Percentiles rank a stretch among this genome's conserved stretches.
Conservation (phyloP, 2,329 filamentous ascomycete species). For the Penicillium freii region DNA sequence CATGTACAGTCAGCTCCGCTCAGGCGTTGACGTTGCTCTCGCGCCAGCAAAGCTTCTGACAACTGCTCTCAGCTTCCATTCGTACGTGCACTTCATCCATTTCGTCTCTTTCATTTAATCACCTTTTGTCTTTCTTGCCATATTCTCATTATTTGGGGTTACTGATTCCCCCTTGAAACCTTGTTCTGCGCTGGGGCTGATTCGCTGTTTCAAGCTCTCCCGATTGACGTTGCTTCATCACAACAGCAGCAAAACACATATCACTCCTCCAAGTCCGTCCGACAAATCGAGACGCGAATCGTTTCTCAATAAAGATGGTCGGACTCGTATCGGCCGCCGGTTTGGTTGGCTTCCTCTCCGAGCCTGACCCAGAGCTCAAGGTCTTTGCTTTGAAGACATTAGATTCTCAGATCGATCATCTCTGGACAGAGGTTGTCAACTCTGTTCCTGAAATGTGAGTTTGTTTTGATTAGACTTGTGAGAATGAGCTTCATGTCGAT, state of each 20-base stretch:
- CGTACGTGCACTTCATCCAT: slow-evolving; percentile 23
- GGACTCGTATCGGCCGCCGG: slow-evolving; percentile 91
- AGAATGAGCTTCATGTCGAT: background rate
- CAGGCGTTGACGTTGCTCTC: slow-evolving; percentile 28
- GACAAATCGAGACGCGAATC: slow-evolving; percentile 13
- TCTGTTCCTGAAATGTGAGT: slow-evolving; percentile 89
- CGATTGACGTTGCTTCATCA: slow-evolving; percentile 35
- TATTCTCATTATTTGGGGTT: slow-evolving; percentile 7
- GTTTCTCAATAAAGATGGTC: slow-evolving; percentile 63
- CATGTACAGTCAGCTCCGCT: slow-evolving; percentile 22
- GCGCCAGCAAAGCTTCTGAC: slow-evolving; percentile 29
- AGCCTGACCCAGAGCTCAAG: slow-evolving; percentile 91
- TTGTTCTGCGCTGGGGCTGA: slow-evolving; percentile 20
- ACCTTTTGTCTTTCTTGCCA: slow-evolving; percentile 9
- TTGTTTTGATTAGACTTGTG: background rate
- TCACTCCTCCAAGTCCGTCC: slow-evolving; percentile 12
- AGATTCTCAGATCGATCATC: slow-evolving; percentile 92
- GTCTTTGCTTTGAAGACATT: slow-evolving; percentile 92
- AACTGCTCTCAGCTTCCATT: slow-evolving; percentile 27
- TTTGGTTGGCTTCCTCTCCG: slow-evolving; percentile 89
- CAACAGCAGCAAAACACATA: slow-evolving; percentile 26
- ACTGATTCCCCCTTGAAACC: slow-evolving; percentile 1
- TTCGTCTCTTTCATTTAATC: slow-evolving; percentile 20
- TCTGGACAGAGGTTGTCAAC: slow-evolving; percentile 96
- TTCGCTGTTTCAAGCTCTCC: slow-evolving; percentile 28